Evolutionary conservation across 805 yeast species (phyloP), one percentile per base, ranked within the genome.

Genomic region (Candida suzukii): DNA sequence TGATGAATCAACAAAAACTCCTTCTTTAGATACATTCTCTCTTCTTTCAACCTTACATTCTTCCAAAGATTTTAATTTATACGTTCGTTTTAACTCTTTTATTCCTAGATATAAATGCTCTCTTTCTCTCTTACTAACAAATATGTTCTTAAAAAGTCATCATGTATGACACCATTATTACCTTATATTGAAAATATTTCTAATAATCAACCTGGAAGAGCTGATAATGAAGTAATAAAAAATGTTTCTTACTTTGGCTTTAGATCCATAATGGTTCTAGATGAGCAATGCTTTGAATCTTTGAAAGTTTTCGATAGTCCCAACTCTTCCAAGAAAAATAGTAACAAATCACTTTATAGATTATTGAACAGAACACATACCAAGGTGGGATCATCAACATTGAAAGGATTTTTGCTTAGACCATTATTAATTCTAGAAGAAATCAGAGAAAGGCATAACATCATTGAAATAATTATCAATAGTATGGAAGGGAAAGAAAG

Each of bases 401-500:
- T 71, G n/a, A 50, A 44, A 12, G 45, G 56, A 1, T 66, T 68
- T 67, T 47, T 71, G 11, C 27, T 50, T 3, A 50, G 62, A 14
- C 75, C 75, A 0, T 43, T 64, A 3, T 46, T 56, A 1, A 51
- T 58, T n/a, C 40, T 46, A 1, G 44, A 46, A 1, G 20, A 41
- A 7, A 61, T 71, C 4, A 48, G 54, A 16, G 45, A 48, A 27
- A 55, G 75, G 20, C 52, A 56, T 2, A 44, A 56, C 3, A 49
- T 60, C 0, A 51, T 69, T 1, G 52, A 52, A 8, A 24, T 45
- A 0, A 45, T 70, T 3, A n/a, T 48, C 0, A 38, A 45, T 3
- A 54, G 42, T 5, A 24, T 36, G 3, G 24, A 25, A 13, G 19
- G 45, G 2, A 35, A 47, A 1, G 16, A 42, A 13, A 45, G 7